Percentiles rank a stretch among this genome's conserved stretches.
phyloP scores from a whole-genome alignment of 2,329 filamentous ascomycete species.

The Cladosporium phlei region DNA sequence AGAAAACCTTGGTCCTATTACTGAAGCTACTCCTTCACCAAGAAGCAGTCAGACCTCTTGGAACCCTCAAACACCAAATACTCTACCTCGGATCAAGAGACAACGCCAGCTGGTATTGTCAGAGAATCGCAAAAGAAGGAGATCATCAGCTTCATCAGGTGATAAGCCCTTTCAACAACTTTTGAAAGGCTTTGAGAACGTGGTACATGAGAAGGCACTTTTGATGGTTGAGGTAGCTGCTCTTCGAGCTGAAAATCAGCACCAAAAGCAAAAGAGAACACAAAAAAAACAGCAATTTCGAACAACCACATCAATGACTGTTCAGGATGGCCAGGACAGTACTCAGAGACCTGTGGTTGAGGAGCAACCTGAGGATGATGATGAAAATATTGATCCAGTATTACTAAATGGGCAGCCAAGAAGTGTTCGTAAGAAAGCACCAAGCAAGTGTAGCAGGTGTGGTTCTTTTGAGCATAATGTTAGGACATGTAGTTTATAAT shows the following conservation, averaged over 20 bases:
- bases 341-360: not conserved
- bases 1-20: not conserved
- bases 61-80: not conserved
- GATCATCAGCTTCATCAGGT: not conserved
- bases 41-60: not conserved
- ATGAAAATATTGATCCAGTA: not conserved
- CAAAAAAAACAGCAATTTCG: not conserved
- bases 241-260: not conserved
- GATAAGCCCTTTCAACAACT: not conserved
- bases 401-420: not conserved
- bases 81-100: not conserved
- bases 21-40: not conserved
- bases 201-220: slow-evolving; percentile 1
- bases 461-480: not conserved
- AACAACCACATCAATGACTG: not conserved
- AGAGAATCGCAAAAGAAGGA: not conserved
- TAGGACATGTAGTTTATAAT: not conserved
- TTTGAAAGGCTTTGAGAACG: not conserved
- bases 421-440: not conserved
- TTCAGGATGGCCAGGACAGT: not conserved
- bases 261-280: not conserved
- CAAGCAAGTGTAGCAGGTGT: not conserved
- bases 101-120: not conserved
- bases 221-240: not conserved
- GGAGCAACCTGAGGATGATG: not conserved